Conservation (phyloP, 768 basidiomycete species). For the Mrakia gelida region DNA sequence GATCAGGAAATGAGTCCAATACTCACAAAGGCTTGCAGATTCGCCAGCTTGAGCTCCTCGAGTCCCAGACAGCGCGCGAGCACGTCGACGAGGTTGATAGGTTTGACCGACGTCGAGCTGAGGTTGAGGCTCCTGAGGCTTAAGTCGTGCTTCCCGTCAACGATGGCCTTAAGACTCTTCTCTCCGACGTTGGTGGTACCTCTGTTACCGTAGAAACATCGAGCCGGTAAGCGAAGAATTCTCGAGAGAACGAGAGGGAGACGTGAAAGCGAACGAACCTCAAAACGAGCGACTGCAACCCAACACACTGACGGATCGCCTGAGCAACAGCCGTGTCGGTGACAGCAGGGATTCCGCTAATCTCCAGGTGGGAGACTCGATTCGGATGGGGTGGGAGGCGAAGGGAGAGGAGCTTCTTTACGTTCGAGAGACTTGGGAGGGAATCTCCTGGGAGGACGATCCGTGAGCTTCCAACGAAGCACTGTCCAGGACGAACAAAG, state of each 20-base stretch:
- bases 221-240: too few species aligned
- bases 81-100: not conserved
- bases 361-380: constrained; percentile 1
- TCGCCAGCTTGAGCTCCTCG: constrained; percentile 1
- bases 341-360: not conserved
- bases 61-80: not conserved
- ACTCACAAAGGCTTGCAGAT: not conserved
- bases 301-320: constrained; percentile 8
- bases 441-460: constrained; percentile 3
- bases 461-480: not conserved
- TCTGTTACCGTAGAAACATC: not conserved
- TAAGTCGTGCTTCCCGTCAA: not conserved
- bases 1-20: too few species aligned
- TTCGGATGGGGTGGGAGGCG: not conserved
- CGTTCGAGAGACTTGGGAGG: not conserved
- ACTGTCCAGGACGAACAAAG: not conserved
- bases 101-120: not conserved
- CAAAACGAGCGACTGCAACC: constrained; percentile 7
- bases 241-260: not conserved
- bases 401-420: not conserved
- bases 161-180: not conserved
- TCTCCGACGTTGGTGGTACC: not conserved
- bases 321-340: not conserved
- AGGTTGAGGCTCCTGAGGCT: not conserved
- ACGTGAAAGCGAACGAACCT: not conserved